phyloP scores from a whole-genome alignment of 1,139 yeast genomes.

The Candida sanyaensis region DNA sequence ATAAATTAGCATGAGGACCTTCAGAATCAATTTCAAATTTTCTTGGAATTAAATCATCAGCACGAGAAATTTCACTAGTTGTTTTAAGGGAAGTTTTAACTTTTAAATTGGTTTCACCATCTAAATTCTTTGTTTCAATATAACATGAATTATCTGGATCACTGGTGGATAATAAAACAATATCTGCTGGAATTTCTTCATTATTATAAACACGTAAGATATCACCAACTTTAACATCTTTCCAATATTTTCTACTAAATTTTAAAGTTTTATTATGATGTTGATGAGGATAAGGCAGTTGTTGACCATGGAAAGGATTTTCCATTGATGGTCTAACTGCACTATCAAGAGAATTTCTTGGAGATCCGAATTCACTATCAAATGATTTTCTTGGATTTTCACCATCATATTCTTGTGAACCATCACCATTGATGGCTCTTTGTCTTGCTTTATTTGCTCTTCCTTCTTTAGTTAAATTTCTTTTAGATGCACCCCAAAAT shows the following conservation, averaged over 20 bases:
- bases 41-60: constrained; percentile 44
- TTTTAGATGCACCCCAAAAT: constrained; percentile 29
- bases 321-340: constrained; percentile 20
- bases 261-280: constrained; percentile 24
- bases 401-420: constrained; percentile 1
- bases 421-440: constrained; percentile 12
- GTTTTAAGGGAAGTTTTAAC: constrained; percentile 41
- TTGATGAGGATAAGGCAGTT: constrained; percentile 6
- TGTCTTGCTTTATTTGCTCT: constrained; percentile 34
- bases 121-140: constrained; percentile 60
- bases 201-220: constrained; percentile 51
- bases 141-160: constrained; percentile 56
- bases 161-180: constrained; percentile 50
- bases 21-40: constrained; percentile 52
- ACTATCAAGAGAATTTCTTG: constrained; percentile 18
- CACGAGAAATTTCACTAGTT: constrained; percentile 30
- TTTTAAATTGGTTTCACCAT: constrained; percentile 63
- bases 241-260: constrained; percentile 48
- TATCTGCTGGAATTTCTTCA: constrained; percentile 62
- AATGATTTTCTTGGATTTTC: constrained; percentile 31
- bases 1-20: constrained; percentile 57
- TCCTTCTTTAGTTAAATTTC: constrained; percentile 39
- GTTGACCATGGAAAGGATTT: constrained; percentile 23
- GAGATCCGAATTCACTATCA: constrained; percentile 29
- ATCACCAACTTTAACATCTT: constrained; percentile 57